Evolutionary conservation across 148 eudicot species (phyloP).

Genomic region (Tetragonia tetragonoides): DNA sequence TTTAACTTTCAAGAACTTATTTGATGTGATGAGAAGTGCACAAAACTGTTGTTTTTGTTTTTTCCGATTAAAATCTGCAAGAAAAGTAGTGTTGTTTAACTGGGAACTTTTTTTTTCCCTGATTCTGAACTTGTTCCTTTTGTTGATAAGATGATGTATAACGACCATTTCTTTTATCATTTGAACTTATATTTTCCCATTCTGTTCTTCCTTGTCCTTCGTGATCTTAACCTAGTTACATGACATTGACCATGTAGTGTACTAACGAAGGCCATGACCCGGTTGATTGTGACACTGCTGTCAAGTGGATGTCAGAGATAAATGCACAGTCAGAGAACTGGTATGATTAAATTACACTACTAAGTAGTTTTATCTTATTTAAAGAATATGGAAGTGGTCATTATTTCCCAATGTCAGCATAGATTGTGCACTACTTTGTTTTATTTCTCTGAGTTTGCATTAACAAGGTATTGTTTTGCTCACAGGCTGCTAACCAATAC

Average conservation of each 20-base stretch:
- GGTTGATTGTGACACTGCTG: conserved; percentile 57
- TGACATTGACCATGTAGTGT: conserved; percentile 44
- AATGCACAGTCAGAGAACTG: conserved; percentile 54
- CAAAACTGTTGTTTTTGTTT: not conserved
- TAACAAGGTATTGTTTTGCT: not conserved
- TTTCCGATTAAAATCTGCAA: no score
- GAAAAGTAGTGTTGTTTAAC: not conserved
- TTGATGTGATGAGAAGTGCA: not conserved
- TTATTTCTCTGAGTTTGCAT: not conserved
- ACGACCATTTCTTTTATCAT: not conserved
- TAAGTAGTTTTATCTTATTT: not conserved
- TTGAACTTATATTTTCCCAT: not conserved
- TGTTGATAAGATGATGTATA: not conserved
- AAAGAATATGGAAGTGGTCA: not conserved
- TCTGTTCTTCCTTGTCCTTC: not conserved
- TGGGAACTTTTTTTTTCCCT: no score
- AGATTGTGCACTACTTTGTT: not conserved
- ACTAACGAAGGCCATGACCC: conserved; percentile 69
- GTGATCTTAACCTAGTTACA: conserved; percentile 1
- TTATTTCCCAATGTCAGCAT: no score
- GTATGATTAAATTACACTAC: conserved; percentile 23
- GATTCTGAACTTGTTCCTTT: not conserved
- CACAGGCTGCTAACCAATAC: conserved; percentile 55
- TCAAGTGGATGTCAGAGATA: conserved; percentile 50
- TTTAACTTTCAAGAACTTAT: not conserved